These are phyloP conservation scores for Letharia lupina DNA, from an alignment of 495 filamentous ascomycete genomes.

Conservation along the genomic window DNA sequence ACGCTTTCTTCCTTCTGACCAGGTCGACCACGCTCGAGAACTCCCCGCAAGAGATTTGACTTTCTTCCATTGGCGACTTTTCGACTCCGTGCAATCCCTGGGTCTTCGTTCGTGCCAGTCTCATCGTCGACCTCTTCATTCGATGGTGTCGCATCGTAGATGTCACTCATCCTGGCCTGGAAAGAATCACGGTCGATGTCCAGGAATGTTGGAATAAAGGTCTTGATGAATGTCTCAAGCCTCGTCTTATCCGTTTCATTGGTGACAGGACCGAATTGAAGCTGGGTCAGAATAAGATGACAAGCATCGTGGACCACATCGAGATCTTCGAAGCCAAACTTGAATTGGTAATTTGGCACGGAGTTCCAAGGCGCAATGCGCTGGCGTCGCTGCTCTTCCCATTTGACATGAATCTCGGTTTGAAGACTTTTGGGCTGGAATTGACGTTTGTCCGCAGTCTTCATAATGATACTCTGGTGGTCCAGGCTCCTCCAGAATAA, in stretches of 20 bases:
- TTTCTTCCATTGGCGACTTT: conserved; percentile 57
- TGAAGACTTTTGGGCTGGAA: conserved; percentile 80
- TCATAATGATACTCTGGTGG: conserved; percentile 83
- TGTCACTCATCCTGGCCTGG: conserved; percentile 64
- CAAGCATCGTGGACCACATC: conserved; percentile 75
- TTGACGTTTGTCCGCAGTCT: conserved; percentile 76
- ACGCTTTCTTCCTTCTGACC: conserved; percentile 67
- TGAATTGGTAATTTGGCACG: conserved; percentile 60
- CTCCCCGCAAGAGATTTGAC: conserved; percentile 73
- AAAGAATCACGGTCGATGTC: conserved; percentile 69
- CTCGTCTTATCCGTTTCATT: conserved; percentile 65
- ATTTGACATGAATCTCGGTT: conserved; percentile 75
- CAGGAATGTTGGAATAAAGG: conserved; percentile 84
- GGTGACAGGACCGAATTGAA: conserved; percentile 56
- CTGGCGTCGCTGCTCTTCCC: conserved; percentile 70
- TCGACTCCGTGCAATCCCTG: conserved; percentile 48
- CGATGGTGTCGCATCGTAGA: conserved; percentile 50
- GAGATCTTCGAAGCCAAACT: conserved; percentile 62
- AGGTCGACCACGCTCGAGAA: conserved; percentile 70
- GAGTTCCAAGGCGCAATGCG: conserved; percentile 51
- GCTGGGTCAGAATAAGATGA: conserved; percentile 67
- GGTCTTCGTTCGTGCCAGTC: conserved; percentile 40
- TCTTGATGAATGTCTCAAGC: conserved; percentile 74
- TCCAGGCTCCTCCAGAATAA: conserved; percentile 94
- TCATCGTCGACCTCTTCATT: conserved; percentile 68